Percentiles rank a stretch among this genome's conserved stretches.
These are phyloP conservation scores for Corchorus olitorius DNA, from an alignment of 345 rosid genomes.

Conservation along the genomic window DNA sequence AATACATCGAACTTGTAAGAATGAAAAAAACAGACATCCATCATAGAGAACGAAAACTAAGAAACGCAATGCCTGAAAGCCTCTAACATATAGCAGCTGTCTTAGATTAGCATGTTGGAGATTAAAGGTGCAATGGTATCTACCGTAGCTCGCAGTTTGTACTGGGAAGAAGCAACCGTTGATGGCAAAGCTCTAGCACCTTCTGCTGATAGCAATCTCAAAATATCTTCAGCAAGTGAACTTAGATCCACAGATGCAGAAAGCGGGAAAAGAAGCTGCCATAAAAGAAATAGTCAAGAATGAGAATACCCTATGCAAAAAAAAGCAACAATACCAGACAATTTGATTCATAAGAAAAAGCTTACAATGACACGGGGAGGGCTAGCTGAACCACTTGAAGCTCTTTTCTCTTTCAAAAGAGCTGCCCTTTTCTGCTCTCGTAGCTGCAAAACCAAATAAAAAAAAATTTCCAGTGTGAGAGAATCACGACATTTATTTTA, in stretches of 20 bases:
- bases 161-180: slow-evolving; percentile 68
- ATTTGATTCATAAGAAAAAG: slow-evolving; percentile 4
- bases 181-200: slow-evolving; percentile 39
- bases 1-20: background rate
- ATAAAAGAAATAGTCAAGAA: slow-evolving; percentile 8
- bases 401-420: slow-evolving; percentile 74
- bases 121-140: slow-evolving; percentile 16
- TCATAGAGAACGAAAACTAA: background rate
- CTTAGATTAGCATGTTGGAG: background rate
- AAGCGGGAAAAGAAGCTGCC: slow-evolving; percentile 84
- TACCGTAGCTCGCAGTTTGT: slow-evolving; percentile 73
- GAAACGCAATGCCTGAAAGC: background rate
- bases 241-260: slow-evolving; percentile 58
- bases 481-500: background rate
- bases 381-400: slow-evolving; percentile 53
- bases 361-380: slow-evolving; percentile 88
- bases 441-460: slow-evolving; percentile 40
- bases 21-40: background rate
- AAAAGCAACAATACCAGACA: background rate
- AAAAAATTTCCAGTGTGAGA: background rate
- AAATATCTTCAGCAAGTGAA: slow-evolving; percentile 63
- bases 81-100: background rate
- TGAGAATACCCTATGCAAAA: background rate
- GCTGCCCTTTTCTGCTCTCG: slow-evolving; percentile 85
- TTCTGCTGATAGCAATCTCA: slow-evolving; percentile 48